Evolutionary conservation across 352 stramenopile genomes (phyloP), one percentile per base, ranked within the genome.

Genomic region (Pythium aristosporum): DNA sequence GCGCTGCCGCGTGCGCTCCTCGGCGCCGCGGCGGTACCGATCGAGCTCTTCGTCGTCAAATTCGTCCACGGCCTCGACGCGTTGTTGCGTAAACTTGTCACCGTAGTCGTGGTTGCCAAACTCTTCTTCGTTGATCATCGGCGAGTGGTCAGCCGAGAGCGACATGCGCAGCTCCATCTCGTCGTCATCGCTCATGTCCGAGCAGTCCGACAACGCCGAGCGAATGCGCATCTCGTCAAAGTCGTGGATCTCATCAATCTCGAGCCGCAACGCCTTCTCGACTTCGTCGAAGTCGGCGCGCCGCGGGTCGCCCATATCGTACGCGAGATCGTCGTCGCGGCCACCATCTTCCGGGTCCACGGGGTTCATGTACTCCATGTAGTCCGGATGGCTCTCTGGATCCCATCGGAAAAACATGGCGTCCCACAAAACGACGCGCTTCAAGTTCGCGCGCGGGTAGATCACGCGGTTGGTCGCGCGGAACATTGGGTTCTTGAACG

Each of bases 381-480:
- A 94, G 46, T 92, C 86, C 1, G 86, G 86, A 55, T 93, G 82
- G 60, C 80, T 92, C 59, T 94, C 84, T 0, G 82, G 82, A 52
- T 94, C 86, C 84, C 85, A 94, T 1, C 86, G 84, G 72, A 92
- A 94, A 60, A 90, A 94, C 77, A 94, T 89, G 11, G 80, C 82
- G 51, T 93, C 84, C 86, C 86, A 95, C 20, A 95, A 60, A 39
- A 95, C 86, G 1, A 95, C 86, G 21, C 83, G 84, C 69, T 95
- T 95, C 34, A 93, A 61, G 68, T 95, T 95, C n/a, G 84, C 86
- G 13, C 86, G 82, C 12, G 86, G 86, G 57, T 92, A 95, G 11
- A 95, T 59, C 43, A 95, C 86, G 30, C 83, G 82, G 51, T 92
- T 89, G 50, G 85, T 93, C 6, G 79, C 74, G 28, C 85, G 81